phyloP scores from a whole-genome alignment of 306 rosid genomes.

The Sesbania bispinosa region DNA sequence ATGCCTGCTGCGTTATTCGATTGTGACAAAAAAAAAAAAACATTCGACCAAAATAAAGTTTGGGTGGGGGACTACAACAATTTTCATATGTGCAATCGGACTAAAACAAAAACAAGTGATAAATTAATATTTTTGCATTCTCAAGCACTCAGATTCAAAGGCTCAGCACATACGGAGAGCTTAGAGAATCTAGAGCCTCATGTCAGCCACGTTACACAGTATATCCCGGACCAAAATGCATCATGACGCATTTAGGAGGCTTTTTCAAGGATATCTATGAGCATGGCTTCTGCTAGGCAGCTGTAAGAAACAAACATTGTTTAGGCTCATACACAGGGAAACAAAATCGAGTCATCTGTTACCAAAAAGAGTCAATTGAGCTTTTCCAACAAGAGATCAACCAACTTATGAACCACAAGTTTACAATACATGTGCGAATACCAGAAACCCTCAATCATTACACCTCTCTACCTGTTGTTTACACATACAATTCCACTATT shows the following conservation, averaged over 20 bases:
- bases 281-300: not conserved
- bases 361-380: no score
- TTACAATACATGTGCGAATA: not conserved
- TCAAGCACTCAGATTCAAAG: not conserved
- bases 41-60: no score
- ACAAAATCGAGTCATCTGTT: conserved; percentile 1
- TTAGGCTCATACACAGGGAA: not conserved
- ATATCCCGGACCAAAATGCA: not conserved
- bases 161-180: not conserved
- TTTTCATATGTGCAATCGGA: no score
- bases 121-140: not conserved
- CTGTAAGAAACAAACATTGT: not conserved
- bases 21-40: no score
- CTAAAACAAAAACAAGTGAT: not conserved
- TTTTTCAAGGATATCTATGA: not conserved
- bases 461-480: conserved; percentile 3
- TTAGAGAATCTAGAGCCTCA: not conserved
- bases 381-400: not conserved
- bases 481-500: conserved; percentile 13
- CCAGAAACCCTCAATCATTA: not conserved
- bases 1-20: no score
- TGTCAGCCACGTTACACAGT: not conserved
- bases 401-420: not conserved
- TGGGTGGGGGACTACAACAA: no score
- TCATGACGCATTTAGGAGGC: not conserved